Evolutionary conservation across 108 stramenopile species (phyloP).

Genomic region (Discostella pseudostelligera): DNA sequence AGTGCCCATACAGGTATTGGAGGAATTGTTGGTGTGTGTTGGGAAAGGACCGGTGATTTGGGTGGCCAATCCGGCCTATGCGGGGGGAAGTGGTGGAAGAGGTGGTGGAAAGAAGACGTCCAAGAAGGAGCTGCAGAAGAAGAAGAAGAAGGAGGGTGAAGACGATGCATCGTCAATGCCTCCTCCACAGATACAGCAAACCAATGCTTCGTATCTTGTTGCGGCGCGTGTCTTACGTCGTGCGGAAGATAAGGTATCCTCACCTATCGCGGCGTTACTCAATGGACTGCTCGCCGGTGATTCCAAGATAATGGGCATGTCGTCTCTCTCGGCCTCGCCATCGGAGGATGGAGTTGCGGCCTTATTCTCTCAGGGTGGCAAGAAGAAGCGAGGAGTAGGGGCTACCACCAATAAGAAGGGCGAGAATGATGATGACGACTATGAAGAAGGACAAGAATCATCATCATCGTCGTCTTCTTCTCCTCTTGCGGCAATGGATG

Average conservation of each 20-base stretch:
- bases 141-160: neutral
- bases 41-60: slow-evolving; percentile 65
- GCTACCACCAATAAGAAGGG: slow-evolving; percentile 15
- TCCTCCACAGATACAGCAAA: slow-evolving; percentile 54
- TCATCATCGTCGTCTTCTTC: neutral
- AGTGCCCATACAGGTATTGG: slow-evolving; percentile 68
- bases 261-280: slow-evolving; percentile 64
- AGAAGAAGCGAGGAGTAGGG: neutral
- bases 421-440: slow-evolving; percentile 1
- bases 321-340: slow-evolving; percentile 16
- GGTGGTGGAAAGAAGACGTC: neutral
- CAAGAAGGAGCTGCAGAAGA: neutral
- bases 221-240: slow-evolving; percentile 58
- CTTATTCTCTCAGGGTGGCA: neutral
- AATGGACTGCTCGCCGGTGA: slow-evolving; percentile 77
- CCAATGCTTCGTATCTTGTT: slow-evolving; percentile 65
- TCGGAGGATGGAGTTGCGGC: slow-evolving; percentile 4
- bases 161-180: slow-evolving; percentile 14
- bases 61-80: slow-evolving; percentile 52
- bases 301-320: slow-evolving; percentile 39
- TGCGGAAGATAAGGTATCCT: slow-evolving; percentile 61
- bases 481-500: neutral
- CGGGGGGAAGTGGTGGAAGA: slow-evolving; percentile 3
- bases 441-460: neutral
- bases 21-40: slow-evolving; percentile 67